Conservation (phyloP, 805 yeast species). For the Metschnikowia hibisci region DNA sequence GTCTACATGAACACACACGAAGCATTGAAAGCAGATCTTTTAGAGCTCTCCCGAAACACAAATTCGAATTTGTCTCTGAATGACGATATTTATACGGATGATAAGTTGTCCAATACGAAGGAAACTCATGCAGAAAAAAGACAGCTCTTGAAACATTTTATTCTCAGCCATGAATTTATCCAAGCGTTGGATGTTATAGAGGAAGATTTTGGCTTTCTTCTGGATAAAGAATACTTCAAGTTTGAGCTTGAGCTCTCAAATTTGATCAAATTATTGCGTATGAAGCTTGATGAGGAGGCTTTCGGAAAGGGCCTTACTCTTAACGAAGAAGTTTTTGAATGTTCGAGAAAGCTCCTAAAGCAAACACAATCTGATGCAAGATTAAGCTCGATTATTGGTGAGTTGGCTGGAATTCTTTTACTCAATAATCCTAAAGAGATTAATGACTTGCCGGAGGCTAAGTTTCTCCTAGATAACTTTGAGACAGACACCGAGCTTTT, state of each 20-base stretch:
- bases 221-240: slow-evolving; percentile 10
- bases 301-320: slow-evolving; percentile 19
- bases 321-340: slow-evolving; percentile 11
- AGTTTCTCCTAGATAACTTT: slow-evolving; percentile 18
- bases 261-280: slow-evolving; percentile 22
- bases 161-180: slow-evolving; percentile 6
- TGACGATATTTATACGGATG: not conserved
- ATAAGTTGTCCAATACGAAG: not conserved
- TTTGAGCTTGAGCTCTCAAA: slow-evolving; percentile 28
- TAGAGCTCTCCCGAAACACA: slow-evolving; percentile 19
- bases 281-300: slow-evolving; percentile 19
- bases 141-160: slow-evolving; percentile 5
- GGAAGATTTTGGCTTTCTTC: slow-evolving; percentile 4
- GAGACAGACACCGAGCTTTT: slow-evolving; percentile 21
- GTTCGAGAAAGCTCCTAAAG: not conserved
- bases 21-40: slow-evolving; percentile 31
- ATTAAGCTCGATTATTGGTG: slow-evolving; percentile 1
- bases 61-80: not conserved
- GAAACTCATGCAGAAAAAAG: slow-evolving; percentile 8
- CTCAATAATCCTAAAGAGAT: slow-evolving; percentile 5
- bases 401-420: slow-evolving; percentile 13
- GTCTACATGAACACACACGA: slow-evolving; percentile 35
- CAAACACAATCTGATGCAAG: not conserved
- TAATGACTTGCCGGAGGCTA: slow-evolving; percentile 10
- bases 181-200: slow-evolving; percentile 8